Evolutionary conservation across 2,329 filamentous ascomycete species (phyloP).

Genomic region (Leptographium lundbergii): DNA sequence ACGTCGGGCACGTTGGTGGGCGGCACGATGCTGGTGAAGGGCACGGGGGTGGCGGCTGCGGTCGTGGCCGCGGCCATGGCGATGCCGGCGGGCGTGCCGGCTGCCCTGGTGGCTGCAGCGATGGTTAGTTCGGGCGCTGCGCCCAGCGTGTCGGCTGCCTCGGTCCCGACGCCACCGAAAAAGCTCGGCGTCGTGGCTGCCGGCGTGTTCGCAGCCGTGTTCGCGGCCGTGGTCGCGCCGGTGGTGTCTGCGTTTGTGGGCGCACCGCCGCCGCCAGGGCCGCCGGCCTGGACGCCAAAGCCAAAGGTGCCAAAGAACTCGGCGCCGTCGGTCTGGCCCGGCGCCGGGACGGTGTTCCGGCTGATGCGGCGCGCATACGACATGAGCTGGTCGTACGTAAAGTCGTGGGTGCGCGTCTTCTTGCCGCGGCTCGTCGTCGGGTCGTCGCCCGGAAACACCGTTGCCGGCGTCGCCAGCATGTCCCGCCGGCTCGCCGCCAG

Average conservation of each 20-base stretch:
- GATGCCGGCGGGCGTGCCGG: not conserved
- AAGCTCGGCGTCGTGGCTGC: not conserved
- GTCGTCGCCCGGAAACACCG: slow-evolving; percentile 34
- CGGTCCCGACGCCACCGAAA: not conserved
- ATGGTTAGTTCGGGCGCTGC: no score
- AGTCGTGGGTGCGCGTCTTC: slow-evolving; percentile 28
- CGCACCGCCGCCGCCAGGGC: not conserved
- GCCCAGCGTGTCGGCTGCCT: not conserved
- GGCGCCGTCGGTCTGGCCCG: slow-evolving; percentile 31
- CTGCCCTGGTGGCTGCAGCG: no score
- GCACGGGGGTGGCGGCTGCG: not conserved
- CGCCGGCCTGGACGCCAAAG: not conserved
- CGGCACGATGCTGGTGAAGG: slow-evolving; percentile 14
- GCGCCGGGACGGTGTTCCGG: slow-evolving; percentile 63
- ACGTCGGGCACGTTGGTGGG: slow-evolving; percentile 19
- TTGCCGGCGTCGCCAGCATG: slow-evolving; percentile 50
- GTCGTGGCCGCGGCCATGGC: not conserved
- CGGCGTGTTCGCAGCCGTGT: slow-evolving; percentile 7
- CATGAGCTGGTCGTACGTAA: slow-evolving; percentile 63
- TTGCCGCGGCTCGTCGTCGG: slow-evolving; percentile 14
- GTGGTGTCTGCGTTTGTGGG: slow-evolving; percentile 4
- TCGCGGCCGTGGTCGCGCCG: slow-evolving; percentile 8
- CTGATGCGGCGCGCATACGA: slow-evolving; percentile 68
- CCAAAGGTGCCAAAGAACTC: slow-evolving; percentile 10
- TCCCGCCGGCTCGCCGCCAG: slow-evolving; percentile 64